These are phyloP conservation scores for Penicillium cosmopolitanum DNA, from an alignment of 495 filamentous ascomycete genomes.

Conservation along the genomic window DNA sequence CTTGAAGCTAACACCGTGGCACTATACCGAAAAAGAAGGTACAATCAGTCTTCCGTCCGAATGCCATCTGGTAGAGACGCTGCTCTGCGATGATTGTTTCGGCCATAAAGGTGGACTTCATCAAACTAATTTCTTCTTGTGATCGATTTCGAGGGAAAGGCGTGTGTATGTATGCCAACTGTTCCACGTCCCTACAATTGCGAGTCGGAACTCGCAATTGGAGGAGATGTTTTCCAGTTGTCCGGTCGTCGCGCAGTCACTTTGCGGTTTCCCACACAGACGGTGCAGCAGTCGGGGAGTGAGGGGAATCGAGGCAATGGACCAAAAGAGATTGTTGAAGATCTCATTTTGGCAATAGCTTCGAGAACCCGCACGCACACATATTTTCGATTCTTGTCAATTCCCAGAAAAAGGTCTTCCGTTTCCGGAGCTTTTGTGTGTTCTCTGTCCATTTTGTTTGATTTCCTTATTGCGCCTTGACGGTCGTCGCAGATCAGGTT, in stretches of 20 bases:
- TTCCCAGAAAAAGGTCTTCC: slow-evolving; percentile 28
- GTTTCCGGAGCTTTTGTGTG: slow-evolving; percentile 26
- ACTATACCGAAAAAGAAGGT: slow-evolving; percentile 60
- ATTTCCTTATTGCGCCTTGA: slow-evolving; percentile 25
- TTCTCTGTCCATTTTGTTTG: slow-evolving; percentile 34
- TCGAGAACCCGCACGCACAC: slow-evolving; percentile 22
- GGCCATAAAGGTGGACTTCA: slow-evolving; percentile 69
- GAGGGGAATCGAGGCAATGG: background rate
- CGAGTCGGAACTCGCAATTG: background rate
- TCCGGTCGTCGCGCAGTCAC: slow-evolving; percentile 13
- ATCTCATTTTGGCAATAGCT: background rate
- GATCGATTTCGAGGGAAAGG: slow-evolving; percentile 32
- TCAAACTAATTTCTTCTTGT: slow-evolving; percentile 62
- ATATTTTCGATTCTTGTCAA: slow-evolving; percentile 12
- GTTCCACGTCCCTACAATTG: slow-evolving; percentile 7
- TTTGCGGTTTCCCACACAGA: slow-evolving; percentile 14
- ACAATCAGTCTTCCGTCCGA: slow-evolving; percentile 63
- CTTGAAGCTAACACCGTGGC: slow-evolving; percentile 98
- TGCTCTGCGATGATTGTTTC: slow-evolving; percentile 38
- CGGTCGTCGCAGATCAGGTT: slow-evolving; percentile 27
- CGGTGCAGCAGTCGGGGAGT: slow-evolving; percentile 1
- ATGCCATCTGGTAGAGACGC: slow-evolving; percentile 54
- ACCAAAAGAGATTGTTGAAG: slow-evolving; percentile 8
- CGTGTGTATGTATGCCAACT: slow-evolving; percentile 19
- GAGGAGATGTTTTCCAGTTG: slow-evolving; percentile 4